Evolutionary conservation across 2,329 filamentous ascomycete species (phyloP).

Genomic region (Anisogramma anomala): DNA sequence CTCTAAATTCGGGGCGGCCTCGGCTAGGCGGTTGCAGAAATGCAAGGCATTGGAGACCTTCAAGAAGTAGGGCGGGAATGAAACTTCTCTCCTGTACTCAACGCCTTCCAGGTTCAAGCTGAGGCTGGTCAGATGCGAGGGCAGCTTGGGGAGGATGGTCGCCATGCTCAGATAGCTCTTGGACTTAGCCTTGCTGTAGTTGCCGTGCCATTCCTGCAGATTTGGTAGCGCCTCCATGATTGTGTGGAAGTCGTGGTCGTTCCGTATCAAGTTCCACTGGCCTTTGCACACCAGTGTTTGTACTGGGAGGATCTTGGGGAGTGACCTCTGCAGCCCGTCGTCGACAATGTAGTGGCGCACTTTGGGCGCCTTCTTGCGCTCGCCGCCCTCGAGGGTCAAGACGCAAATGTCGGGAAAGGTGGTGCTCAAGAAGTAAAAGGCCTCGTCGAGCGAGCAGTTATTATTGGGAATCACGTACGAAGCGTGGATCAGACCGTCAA

Average conservation of each 20-base stretch:
- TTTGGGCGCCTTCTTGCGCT: conserved; percentile 62
- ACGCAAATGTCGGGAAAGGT: conserved; percentile 51
- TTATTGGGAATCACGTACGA: conserved; percentile 49
- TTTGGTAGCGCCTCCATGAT: conserved; percentile 54
- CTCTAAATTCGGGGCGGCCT: conserved; percentile 49
- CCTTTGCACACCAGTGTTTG: conserved; percentile 61
- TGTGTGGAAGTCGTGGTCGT: conserved; percentile 48
- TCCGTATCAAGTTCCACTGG: conserved; percentile 65
- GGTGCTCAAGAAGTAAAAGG: conserved; percentile 50
- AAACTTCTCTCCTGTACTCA: conserved; percentile 55
- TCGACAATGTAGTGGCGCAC: conserved; percentile 42
- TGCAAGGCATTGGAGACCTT: conserved; percentile 50
- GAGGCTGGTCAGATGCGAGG: conserved; percentile 47
- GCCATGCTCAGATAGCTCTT: conserved; percentile 63
- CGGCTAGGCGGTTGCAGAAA: conserved; percentile 53
- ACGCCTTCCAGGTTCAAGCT: conserved; percentile 56
- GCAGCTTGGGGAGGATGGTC: conserved; percentile 46
- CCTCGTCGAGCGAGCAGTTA: conserved; percentile 59
- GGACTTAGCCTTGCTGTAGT: conserved; percentile 59
- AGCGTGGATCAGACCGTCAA: conserved; percentile 43
- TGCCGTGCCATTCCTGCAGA: conserved; percentile 51
- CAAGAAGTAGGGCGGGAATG: conserved; percentile 47
- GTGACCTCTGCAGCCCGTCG: conserved; percentile 12
- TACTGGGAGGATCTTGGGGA: conserved; percentile 38
- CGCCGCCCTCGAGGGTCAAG: conserved; percentile 64